Percentiles rank a stretch among this genome's conserved stretches.
These are phyloP conservation scores for Lentinula guzmanii DNA, from an alignment of 768 basidiomycete species.

Conservation along the genomic window DNA sequence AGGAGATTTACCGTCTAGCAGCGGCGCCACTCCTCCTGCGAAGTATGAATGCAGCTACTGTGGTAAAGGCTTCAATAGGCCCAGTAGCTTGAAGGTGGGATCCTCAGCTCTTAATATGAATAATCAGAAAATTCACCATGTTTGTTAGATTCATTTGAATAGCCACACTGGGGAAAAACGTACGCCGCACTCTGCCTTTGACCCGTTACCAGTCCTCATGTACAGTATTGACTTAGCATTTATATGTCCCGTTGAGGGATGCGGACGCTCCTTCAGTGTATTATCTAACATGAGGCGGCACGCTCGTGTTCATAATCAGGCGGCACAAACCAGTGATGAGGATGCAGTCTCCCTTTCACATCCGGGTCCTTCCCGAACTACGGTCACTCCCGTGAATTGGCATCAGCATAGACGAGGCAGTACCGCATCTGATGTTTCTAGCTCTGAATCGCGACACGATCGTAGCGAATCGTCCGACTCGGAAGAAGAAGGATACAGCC, in stretches of 20 bases:
- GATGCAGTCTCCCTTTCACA: conserved; percentile 24
- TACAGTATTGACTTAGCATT: conserved; percentile 43
- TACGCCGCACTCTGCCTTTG: conserved; percentile 30
- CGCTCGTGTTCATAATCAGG: conserved; percentile 60
- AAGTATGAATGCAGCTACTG: conserved; percentile 79
- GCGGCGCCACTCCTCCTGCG: conserved; percentile 22
- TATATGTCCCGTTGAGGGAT: conserved; percentile 66
- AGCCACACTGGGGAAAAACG: conserved; percentile 85
- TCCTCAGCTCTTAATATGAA: background rate
- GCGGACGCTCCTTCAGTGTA: conserved; percentile 79
- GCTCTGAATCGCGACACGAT: conserved; percentile 33
- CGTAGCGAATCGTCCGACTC: conserved; percentile 33
- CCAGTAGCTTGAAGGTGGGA: conserved; percentile 73
- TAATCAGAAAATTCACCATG: conserved; percentile 5
- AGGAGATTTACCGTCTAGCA: background rate
- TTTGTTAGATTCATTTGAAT: conserved; percentile 68
- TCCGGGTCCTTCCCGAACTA: background rate
- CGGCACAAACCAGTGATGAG: conserved; percentile 24
- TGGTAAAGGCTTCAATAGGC: conserved; percentile 76
- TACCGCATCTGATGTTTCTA: conserved; percentile 31
- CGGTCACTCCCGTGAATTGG: conserved; percentile 7
- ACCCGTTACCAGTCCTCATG: conserved; percentile 8
- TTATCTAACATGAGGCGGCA: conserved; percentile 88
- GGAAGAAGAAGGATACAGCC: conserved; percentile 16
- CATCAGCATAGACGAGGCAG: conserved; percentile 30